phyloP scores from a whole-genome alignment of 192 early-diverging fungal species.

The Backusella sp. region DNA sequence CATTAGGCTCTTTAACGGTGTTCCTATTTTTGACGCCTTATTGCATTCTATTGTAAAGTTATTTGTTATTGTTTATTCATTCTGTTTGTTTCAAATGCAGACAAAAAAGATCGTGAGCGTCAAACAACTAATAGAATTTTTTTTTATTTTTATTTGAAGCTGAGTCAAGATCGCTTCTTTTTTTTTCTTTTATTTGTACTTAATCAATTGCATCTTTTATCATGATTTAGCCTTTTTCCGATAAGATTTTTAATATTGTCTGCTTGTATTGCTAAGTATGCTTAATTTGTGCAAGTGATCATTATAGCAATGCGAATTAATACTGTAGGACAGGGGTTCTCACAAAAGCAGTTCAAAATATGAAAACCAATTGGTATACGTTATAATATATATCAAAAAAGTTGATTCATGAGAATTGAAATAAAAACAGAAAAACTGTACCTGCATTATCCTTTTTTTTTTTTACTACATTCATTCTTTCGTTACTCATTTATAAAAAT shows the following conservation, averaged over 20 bases:
- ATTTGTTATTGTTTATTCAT: neutral
- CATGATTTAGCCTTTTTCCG: neutral
- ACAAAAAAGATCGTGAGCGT: neutral
- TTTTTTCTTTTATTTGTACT: neutral
- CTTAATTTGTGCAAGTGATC: neutral
- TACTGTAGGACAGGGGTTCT: neutral
- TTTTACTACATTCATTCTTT: conserved; percentile 11
- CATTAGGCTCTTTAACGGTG: neutral
- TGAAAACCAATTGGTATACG: neutral
- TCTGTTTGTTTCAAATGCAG: conserved; percentile 1
- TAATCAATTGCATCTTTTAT: neutral
- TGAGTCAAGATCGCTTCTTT: neutral
- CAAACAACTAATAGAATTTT: neutral
- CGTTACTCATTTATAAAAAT: neutral
- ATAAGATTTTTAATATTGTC: neutral
- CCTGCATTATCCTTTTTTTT: conserved; percentile 16
- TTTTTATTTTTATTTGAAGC: conserved; percentile 3
- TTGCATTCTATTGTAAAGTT: neutral
- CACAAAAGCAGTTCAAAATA: neutral
- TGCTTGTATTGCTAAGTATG: neutral
- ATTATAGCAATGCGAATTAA: neutral
- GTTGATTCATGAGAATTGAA: conserved; percentile 1
- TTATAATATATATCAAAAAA: conserved; percentile 14
- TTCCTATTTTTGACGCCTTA: neutral
- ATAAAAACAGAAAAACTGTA: conserved; percentile 4